These are phyloP conservation scores for Rhizoclosmatium globosum DNA, from an alignment of 192 early-diverging fungal species.

Conservation along the genomic window DNA sequence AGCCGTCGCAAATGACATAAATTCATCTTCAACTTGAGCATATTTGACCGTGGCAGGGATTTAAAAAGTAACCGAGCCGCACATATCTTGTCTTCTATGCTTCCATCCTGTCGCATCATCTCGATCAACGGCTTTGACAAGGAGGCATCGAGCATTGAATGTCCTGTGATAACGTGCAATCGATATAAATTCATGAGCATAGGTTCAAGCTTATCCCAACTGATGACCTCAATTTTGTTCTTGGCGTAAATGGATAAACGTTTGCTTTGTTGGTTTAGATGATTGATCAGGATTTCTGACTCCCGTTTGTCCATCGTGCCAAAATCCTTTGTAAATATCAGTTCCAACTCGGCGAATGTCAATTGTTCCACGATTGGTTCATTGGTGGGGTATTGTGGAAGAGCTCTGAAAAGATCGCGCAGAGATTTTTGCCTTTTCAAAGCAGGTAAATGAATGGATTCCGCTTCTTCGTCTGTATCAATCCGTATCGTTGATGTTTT, in stretches of 20 bases:
- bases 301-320: background rate
- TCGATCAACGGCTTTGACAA: background rate
- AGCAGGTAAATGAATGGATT: too few relatives aligned
- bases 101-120: background rate
- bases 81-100: background rate
- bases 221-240: background rate
- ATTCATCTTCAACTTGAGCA: background rate
- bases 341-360: background rate
- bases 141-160: background rate
- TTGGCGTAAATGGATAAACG: background rate
- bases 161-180: background rate
- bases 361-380: background rate
- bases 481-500: too few relatives aligned
- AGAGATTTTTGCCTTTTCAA: background rate
- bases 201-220: background rate
- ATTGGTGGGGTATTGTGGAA: background rate
- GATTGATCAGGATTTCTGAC: background rate
- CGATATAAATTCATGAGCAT: background rate
- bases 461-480: too few relatives aligned
- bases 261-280: background rate
- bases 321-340: background rate
- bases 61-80: background rate
- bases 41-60: background rate
- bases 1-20: background rate
- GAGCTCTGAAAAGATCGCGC: background rate